Percentiles rank a stretch among this genome's conserved stretches.
phyloP scores from a whole-genome alignment of 352 stramenopile genomes.

The Globisporangium radiosum region DNA sequence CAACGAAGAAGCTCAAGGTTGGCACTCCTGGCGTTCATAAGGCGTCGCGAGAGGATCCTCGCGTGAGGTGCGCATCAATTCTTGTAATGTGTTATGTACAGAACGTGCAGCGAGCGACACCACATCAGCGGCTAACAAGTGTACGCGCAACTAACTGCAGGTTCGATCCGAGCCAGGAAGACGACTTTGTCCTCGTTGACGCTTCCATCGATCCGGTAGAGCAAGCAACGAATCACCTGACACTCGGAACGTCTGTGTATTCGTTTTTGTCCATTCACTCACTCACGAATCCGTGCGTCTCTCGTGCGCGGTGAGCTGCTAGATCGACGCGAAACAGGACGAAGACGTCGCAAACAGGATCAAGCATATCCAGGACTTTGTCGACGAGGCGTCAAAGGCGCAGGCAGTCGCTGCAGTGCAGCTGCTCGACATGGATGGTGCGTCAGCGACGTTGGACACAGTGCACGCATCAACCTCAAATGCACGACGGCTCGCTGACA shows the following conservation, averaged over 20 bases:
- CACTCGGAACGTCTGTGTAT: not conserved
- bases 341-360: conserved; percentile 5
- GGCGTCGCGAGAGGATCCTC: too few relatives aligned
- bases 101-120: too few relatives aligned
- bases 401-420: not conserved
- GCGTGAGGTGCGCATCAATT: too few relatives aligned
- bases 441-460: not conserved
- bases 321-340: conserved; percentile 6
- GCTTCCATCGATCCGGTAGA: conserved; percentile 8
- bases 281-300: not conserved
- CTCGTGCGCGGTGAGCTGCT: not conserved
- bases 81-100: too few relatives aligned
- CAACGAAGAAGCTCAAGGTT: not conserved
- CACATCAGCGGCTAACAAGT: too few relatives aligned
- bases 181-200: not conserved
- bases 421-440: conserved; percentile 14
- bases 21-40: too few relatives aligned
- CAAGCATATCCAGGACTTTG: conserved; percentile 13
- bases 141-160: not conserved
- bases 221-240: not conserved
- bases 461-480: too few relatives aligned
- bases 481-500: too few relatives aligned
- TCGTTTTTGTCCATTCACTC: not conserved
- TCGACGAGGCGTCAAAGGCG: conserved; percentile 4
- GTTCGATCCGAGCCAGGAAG: conserved; percentile 9